Base-by-base conservation (phyloP, 208 protist genomes). In the Endotrypanum monterogeii region DNA sequence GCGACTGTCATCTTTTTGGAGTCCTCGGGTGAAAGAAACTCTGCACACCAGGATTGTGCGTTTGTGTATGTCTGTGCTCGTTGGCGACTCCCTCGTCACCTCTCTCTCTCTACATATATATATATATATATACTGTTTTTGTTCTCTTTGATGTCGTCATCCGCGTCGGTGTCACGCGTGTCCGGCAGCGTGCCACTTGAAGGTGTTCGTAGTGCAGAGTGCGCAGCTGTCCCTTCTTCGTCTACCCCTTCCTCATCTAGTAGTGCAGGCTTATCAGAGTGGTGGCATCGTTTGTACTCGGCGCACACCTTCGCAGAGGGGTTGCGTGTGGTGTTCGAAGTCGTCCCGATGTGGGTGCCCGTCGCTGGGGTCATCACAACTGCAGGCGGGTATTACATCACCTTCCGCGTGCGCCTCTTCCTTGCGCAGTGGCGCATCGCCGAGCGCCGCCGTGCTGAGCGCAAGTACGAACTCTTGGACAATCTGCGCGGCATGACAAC, bases 331-430 rank as follows among this genome's bases (percentile, higher is more conserved):
- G 56, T 95, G 35, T 85, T 89, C 41, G 83, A 77, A 41, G 81
- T 87, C 14, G 71, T 94, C 56, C 93, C 93, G 12, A 51, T 67
- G 16, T 97, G 93, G 91, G 61, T 94, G 7, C 90, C 93, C 35
- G 84, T 85, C 23, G 84, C 85, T 5, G 79, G 83, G 30, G 67
- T 86, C 20, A 35, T 87, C 30, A 69, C 82, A 3, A 83, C 76
- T 28, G 71, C 89, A 35, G 84, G 76, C 20, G 61, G 74, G 23
- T 97, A 97, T 81, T 84, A 87, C 62, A 39, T 88, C 7, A 83
- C 73, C 16, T 87, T 95, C 70, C 90, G 90, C 23, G 67, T 92
- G 16, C 89, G 90, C 28, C 76, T 97, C 50, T 92, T 91, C 50
- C 71, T 95, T 66, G 74, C 83, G 32, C 82, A 83, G 74, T 97